These are phyloP conservation scores for Solanum lycopersicoides DNA, from an alignment of 257 asterid species.

Conservation along the genomic window DNA sequence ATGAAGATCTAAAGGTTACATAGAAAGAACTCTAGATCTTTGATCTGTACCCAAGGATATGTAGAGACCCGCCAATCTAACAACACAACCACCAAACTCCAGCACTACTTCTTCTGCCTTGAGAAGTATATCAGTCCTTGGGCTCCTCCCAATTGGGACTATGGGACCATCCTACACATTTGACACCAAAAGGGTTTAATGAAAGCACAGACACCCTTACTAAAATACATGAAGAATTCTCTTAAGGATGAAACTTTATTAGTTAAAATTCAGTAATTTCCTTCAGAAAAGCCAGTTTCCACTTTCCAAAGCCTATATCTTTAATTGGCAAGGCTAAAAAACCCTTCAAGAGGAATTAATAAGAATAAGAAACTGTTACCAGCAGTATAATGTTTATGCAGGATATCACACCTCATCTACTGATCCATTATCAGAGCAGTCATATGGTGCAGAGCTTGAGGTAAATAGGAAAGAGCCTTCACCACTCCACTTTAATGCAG, in stretches of 20 bases:
- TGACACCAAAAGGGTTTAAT: constrained; percentile 1
- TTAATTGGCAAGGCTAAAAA: neutral
- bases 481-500: constrained; percentile 80
- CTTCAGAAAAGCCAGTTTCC: neutral
- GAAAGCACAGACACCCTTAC: neutral
- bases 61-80: constrained; percentile 96
- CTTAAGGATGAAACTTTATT: neutral
- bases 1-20: neutral
- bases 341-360: neutral
- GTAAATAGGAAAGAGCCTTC: constrained; percentile 92
- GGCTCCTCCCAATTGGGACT: constrained; percentile 84
- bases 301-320: neutral
- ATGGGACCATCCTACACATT: constrained; percentile 58
- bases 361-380: neutral
- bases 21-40: neutral
- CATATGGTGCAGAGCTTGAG: constrained; percentile 92
- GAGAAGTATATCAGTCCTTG: constrained; percentile 79
- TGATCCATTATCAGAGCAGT: constrained; percentile 75
- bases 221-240: neutral
- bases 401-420: constrained; percentile 76
- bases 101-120: constrained; percentile 69
- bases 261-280: neutral
- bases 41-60: constrained; percentile 56
- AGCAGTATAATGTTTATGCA: constrained; percentile 9
- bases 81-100: constrained; percentile 80